Conservation (phyloP, 768 basidiomycete genomes). For the Lactifluus piperatus region DNA sequence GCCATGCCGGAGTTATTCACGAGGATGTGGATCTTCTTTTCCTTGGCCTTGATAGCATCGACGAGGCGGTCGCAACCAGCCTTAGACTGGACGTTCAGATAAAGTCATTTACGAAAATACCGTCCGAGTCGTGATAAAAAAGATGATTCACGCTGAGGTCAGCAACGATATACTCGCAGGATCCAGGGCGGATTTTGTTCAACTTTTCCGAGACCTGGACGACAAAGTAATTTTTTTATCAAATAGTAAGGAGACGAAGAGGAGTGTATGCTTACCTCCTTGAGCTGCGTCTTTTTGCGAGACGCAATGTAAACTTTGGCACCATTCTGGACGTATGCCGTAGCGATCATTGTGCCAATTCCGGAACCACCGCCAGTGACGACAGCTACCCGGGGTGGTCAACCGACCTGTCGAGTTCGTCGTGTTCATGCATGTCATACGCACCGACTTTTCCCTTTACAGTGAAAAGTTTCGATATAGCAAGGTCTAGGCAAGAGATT, state of each 20-base stretch:
- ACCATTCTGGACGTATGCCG: conserved; percentile 76
- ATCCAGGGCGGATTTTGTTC: conserved; percentile 50
- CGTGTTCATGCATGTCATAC: not conserved
- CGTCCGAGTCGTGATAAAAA: no score
- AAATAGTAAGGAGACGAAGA: no score
- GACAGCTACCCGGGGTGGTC: conserved; percentile 38
- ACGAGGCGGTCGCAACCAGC: conserved; percentile 72
- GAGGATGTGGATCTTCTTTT: conserved; percentile 69
- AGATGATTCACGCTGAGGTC: conserved; percentile 62
- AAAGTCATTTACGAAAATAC: no score
- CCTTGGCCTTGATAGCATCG: conserved; percentile 56
- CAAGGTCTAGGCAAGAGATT: conserved; percentile 5
- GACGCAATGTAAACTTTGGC: conserved; percentile 87
- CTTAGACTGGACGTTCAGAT: conserved; percentile 42
- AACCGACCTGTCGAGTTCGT: not conserved
- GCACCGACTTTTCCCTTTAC: conserved; percentile 21
- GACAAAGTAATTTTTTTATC: no score
- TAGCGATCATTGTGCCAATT: conserved; percentile 78
- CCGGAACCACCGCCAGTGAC: conserved; percentile 82
- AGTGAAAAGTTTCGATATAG: conserved; percentile 15
- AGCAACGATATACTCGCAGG: conserved; percentile 64
- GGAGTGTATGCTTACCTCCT: conserved; percentile 54
- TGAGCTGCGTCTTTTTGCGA: conserved; percentile 69
- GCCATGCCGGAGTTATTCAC: conserved; percentile 78
- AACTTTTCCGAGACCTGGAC: conserved; percentile 43